Conservation (phyloP, 2,329 filamentous ascomycete species). For the Knoxdaviesia capensis region DNA sequence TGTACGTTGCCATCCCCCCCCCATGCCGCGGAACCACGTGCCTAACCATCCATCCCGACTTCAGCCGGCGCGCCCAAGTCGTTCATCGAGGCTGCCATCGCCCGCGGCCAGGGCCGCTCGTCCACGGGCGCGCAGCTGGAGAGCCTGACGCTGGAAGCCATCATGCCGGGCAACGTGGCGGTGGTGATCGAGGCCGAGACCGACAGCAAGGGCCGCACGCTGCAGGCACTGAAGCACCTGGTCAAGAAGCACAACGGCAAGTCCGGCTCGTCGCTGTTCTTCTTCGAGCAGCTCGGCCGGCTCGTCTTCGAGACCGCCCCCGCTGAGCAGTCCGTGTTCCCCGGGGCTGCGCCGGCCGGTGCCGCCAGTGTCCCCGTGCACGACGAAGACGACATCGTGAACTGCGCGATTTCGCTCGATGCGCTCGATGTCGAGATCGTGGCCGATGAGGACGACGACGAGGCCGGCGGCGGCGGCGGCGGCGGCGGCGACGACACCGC, state of each 20-base stretch:
- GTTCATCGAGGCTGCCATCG: slow-evolving; percentile 68
- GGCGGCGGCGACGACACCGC: slow-evolving; percentile 1
- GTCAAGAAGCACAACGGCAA: slow-evolving; percentile 55
- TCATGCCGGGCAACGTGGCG: slow-evolving; percentile 57
- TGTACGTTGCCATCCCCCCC: slow-evolving; percentile 16
- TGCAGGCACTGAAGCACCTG: slow-evolving; percentile 51
- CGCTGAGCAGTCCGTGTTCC: slow-evolving; percentile 1
- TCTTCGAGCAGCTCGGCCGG: slow-evolving; percentile 67
- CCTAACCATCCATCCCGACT: slow-evolving; percentile 6
- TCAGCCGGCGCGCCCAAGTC: slow-evolving; percentile 61
- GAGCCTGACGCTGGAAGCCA: slow-evolving; percentile 55
- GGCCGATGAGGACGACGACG: neutral
- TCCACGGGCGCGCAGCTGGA: slow-evolving; percentile 59
- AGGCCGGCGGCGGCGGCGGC: neutral
- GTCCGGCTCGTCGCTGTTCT: slow-evolving; percentile 55
- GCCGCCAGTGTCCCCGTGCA: neutral
- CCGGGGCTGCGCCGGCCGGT: neutral
- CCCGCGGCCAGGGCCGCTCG: slow-evolving; percentile 72
- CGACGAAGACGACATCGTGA: slow-evolving; percentile 4
- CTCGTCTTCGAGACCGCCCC: slow-evolving; percentile 38
- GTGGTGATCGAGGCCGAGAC: slow-evolving; percentile 73
- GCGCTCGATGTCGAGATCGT: slow-evolving; percentile 5
- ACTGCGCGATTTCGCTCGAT: slow-evolving; percentile 2
- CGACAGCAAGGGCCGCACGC: slow-evolving; percentile 53
- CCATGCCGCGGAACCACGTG: slow-evolving; percentile 4